A percentile compares a stretch with the other conserved stretches of the same genome.
Conservation (phyloP, 2,329 filamentous ascomycete species). For the Botrytis sinoallii region DNA sequence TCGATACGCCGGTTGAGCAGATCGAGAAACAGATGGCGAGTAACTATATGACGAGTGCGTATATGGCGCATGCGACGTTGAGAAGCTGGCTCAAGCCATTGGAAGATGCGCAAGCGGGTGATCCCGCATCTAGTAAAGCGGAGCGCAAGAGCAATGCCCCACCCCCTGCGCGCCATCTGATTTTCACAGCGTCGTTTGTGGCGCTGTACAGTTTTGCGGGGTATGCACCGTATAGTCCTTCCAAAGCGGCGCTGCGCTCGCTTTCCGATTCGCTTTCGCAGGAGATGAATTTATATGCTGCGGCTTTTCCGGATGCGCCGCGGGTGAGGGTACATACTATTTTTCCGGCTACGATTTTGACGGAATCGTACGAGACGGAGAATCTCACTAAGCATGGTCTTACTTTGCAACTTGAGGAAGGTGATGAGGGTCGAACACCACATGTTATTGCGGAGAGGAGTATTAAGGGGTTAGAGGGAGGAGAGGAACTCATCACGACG, state of each 20-base stretch:
- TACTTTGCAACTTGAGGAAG: conserved; percentile 72
- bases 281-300: conserved; percentile 82
- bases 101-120: conserved; percentile 26
- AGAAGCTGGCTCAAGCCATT: conserved; percentile 63
- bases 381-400: conserved; percentile 73
- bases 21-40: conserved; percentile 79
- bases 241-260: conserved; percentile 78
- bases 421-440: conserved; percentile 72
- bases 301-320: conserved; percentile 56
- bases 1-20: conserved; percentile 65
- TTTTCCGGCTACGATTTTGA: conserved; percentile 69
- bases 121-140: not conserved
- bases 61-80: conserved; percentile 78
- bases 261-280: conserved; percentile 79
- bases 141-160: not conserved
- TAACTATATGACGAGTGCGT: conserved; percentile 81
- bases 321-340: not conserved
- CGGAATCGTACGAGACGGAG: conserved; percentile 73
- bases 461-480: conserved; percentile 71
- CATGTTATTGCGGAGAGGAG: conserved; percentile 69
- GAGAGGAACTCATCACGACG: conserved; percentile 70
- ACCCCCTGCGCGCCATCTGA: conserved; percentile 57
- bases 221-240: conserved; percentile 76
- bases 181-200: conserved; percentile 77
- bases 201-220: conserved; percentile 74